Conservation (phyloP, 2,329 filamentous ascomycete species). For the Penicillium palitans region DNA sequence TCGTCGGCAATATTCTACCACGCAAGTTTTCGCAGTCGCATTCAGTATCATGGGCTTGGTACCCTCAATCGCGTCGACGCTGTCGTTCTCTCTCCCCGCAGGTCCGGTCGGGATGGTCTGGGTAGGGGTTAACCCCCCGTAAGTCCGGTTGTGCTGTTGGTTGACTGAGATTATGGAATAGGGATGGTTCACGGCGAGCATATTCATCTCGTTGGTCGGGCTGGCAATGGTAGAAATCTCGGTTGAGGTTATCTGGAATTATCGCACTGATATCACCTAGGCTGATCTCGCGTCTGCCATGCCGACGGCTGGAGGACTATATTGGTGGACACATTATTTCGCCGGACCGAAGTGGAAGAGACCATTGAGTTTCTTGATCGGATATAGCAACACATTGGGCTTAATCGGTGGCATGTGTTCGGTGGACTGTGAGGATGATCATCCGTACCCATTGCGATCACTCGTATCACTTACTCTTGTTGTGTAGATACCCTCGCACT, state of each 20-base stretch:
- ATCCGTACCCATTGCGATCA: not conserved
- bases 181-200: conserved; percentile 57
- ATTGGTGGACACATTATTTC: conserved; percentile 63
- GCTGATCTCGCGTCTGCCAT: conserved; percentile 56
- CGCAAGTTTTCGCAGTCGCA: conserved; percentile 63
- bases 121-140: conserved; percentile 37
- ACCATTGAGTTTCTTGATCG: conserved; percentile 59
- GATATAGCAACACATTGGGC: conserved; percentile 63
- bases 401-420: conserved; percentile 62
- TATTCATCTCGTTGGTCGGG: conserved; percentile 59
- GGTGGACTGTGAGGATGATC: conserved; percentile 53
- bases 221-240: conserved; percentile 53
- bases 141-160: not conserved
- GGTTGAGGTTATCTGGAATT: not conserved
- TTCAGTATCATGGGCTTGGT: conserved; percentile 63
- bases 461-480: not conserved
- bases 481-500: conserved; percentile 32
- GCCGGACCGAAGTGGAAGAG: conserved; percentile 56
- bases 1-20: conserved; percentile 60
- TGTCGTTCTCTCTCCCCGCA: conserved; percentile 60
- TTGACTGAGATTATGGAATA: conserved; percentile 4
- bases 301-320: conserved; percentile 61
- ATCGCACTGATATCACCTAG: conserved; percentile 25
- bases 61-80: conserved; percentile 61
- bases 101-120: conserved; percentile 64